phyloP scores from a whole-genome alignment of 768 basidiomycete genomes.

The Tulasnella sp. region DNA sequence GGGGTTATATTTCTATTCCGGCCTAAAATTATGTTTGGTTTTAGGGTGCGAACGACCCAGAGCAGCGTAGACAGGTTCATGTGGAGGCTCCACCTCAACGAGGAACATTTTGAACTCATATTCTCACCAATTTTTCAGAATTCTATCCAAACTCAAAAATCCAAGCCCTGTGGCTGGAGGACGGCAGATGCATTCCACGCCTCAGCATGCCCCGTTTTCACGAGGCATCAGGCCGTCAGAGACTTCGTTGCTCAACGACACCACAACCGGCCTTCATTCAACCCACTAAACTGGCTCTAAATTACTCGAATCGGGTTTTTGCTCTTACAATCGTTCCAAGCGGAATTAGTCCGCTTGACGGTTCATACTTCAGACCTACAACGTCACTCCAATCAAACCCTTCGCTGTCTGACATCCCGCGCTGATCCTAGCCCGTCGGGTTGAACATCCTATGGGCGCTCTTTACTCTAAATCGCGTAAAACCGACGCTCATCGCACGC shows the following conservation, averaged over 20 bases:
- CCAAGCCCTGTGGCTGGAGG: no score
- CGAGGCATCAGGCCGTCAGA: background rate
- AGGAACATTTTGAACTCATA: no score
- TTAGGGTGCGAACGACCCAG: no score
- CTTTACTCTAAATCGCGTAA: background rate
- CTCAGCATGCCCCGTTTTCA: background rate
- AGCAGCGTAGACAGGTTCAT: no score
- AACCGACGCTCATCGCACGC: background rate
- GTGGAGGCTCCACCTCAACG: no score
- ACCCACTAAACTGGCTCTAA: background rate
- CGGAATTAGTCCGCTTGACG: background rate
- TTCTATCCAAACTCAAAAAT: no score
- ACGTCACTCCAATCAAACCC: background rate
- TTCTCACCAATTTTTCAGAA: no score
- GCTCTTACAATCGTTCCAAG: background rate
- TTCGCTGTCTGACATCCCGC: background rate
- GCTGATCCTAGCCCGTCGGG: background rate
- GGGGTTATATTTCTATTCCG: no score
- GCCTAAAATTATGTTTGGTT: no score
- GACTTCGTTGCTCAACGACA: background rate
- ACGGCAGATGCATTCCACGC: background rate
- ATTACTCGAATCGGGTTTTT: background rate
- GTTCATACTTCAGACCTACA: background rate
- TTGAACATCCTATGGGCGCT: background rate
- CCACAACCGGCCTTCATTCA: background rate